phyloP scores from a whole-genome alignment of 2,329 filamentous ascomycete species.

The Fusarium drepaniforme region DNA sequence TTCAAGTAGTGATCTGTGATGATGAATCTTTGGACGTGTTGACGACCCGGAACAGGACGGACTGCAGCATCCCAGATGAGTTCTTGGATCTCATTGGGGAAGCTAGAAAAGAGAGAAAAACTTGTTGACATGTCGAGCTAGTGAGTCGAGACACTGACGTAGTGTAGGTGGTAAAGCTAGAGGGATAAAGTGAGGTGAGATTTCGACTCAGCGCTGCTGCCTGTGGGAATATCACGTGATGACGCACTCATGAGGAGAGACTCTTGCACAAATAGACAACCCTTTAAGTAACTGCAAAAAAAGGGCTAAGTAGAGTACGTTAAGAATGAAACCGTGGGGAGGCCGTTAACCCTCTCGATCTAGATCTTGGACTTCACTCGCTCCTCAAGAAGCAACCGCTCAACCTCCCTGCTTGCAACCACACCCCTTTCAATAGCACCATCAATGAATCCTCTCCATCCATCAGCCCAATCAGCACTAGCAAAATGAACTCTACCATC shows the following conservation, averaged over 20 bases:
- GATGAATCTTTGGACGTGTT: slow-evolving; percentile 29
- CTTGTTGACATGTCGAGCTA: neutral
- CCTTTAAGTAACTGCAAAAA: too few relatives aligned
- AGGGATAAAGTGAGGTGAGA: neutral
- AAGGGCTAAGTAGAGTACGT: neutral
- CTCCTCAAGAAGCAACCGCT: neutral
- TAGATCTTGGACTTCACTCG: neutral
- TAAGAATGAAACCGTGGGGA: neutral
- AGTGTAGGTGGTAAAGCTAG: neutral
- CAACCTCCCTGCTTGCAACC: neutral
- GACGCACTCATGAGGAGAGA: neutral
- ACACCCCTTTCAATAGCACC: slow-evolving; percentile 38
- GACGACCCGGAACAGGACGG: slow-evolving; percentile 4
- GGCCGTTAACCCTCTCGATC: accelerated
- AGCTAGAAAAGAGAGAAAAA: slow-evolving; percentile 2
- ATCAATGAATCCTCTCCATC: slow-evolving; percentile 41
- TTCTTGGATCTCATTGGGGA: slow-evolving; percentile 22
- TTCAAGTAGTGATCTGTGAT: slow-evolving; percentile 11
- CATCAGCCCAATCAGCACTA: slow-evolving; percentile 38
- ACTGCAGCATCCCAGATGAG: slow-evolving; percentile 31
- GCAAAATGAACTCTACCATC: slow-evolving; percentile 36
- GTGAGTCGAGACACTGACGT: neutral
- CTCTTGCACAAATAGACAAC: neutral
- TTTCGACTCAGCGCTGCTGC: neutral
- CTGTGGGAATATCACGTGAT: neutral